Conservation (phyloP, 139 green algal genomes). For the Volvox reticuliferus region DNA sequence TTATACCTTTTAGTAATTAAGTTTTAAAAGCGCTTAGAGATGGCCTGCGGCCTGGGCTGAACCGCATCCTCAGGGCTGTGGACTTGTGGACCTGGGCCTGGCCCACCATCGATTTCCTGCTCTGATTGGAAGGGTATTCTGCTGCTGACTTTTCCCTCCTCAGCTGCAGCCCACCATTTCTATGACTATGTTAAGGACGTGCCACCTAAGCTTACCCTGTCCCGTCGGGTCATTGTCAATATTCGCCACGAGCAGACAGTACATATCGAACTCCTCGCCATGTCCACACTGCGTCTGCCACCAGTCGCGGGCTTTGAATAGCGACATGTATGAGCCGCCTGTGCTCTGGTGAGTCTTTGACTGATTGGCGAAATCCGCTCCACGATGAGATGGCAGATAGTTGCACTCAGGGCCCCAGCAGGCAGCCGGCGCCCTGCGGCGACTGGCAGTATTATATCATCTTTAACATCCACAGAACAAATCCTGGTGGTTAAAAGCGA, state of each 20-base stretch:
- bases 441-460: background rate
- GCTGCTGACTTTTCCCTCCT: too few relatives aligned
- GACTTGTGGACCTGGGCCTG: too few relatives aligned
- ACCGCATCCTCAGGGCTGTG: too few relatives aligned
- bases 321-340: slow-evolving; percentile 43
- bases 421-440: slow-evolving; percentile 5
- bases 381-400: too few relatives aligned
- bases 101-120: too few relatives aligned
- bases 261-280: slow-evolving; percentile 75
- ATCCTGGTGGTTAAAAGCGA: background rate
- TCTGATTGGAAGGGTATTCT: too few relatives aligned
- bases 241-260: slow-evolving; percentile 65
- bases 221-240: slow-evolving; percentile 65
- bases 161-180: too few relatives aligned
- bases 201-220: slow-evolving; percentile 40
- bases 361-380: background rate
- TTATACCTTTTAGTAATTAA: too few relatives aligned
- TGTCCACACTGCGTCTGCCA: slow-evolving; percentile 63
- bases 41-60: too few relatives aligned
- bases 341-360: background rate
- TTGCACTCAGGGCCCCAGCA: background rate
- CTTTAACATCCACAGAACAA: background rate
- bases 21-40: too few relatives aligned
- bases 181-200: too few relatives aligned
- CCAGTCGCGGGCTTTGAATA: slow-evolving; percentile 75